These are phyloP conservation scores for Ogataea thermomethanolica DNA, from an alignment of 805 yeast species.

Conservation along the genomic window DNA sequence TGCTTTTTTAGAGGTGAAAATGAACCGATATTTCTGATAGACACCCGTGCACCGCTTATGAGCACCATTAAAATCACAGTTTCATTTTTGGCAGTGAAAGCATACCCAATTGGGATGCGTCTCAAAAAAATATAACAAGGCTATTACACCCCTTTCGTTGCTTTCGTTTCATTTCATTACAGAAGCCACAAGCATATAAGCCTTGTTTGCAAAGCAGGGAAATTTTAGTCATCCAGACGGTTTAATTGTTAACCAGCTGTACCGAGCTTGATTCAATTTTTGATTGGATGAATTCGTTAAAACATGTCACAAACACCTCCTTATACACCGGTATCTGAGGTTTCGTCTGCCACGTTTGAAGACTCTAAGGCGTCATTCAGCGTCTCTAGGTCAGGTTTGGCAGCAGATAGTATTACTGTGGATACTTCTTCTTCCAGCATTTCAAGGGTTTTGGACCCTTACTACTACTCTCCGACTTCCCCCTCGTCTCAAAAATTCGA, in stretches of 20 bases:
- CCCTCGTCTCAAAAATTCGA: conserved; percentile 7
- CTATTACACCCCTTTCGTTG: conserved; percentile 6
- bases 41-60: conserved; percentile 3
- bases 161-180: neutral
- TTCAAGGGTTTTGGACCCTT: conserved; percentile 3
- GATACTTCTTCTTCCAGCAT: conserved; percentile 4
- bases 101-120: conserved; percentile 5
- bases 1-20: conserved; percentile 6
- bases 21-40: neutral
- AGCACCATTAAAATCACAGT: too few species aligned
- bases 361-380: conserved; percentile 4
- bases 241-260: too few species aligned
- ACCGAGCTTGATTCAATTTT: too few species aligned
- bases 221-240: too few species aligned
- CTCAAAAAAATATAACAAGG: conserved; percentile 2
- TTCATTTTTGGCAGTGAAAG: conserved; percentile 6
- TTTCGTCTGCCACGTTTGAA: conserved; percentile 8
- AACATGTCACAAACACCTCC: conserved; percentile 16
- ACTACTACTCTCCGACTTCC: conserved; percentile 9
- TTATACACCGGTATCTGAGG: conserved; percentile 15
- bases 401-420: conserved; percentile 1
- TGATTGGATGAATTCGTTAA: neutral
- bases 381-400: neutral
- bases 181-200: too few species aligned
- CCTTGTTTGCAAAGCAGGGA: too few species aligned